Percentiles rank a stretch among this genome's conserved stretches.
Evolutionary conservation across 164 flowering plant species (phyloP).

Genomic region (Houttuynia cordata): DNA sequence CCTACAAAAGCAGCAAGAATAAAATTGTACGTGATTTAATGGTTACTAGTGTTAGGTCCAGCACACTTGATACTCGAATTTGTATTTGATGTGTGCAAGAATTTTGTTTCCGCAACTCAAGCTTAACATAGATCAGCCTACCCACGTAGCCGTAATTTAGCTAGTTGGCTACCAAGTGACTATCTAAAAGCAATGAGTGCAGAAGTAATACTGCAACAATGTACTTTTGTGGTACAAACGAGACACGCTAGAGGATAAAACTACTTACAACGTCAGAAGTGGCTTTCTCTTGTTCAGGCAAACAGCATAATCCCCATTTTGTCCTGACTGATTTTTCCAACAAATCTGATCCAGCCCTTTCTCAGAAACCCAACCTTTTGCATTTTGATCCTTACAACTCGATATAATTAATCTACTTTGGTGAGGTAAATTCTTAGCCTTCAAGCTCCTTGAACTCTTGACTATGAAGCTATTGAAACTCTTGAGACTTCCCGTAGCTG

Average conservation of each 20-base stretch:
- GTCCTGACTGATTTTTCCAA: conserved; percentile 37
- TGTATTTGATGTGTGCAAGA: too few species aligned
- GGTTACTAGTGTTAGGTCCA: too few species aligned
- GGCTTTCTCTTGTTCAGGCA: conserved; percentile 44
- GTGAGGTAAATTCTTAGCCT: conserved; percentile 5
- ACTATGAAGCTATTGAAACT: conserved; percentile 1
- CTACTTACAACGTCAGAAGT: conserved; percentile 25
- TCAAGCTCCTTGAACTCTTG: conserved; percentile 6
- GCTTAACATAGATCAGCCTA: too few species aligned
- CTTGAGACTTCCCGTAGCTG: conserved; percentile 9
- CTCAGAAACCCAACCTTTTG: conserved; percentile 43
- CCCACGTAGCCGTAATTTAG: too few species aligned
- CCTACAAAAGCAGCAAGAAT: conserved; percentile 18
- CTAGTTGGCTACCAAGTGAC: too few species aligned
- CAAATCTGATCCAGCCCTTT: conserved; percentile 44
- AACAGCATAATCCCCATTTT: conserved; percentile 22
- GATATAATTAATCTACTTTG: conserved; percentile 25
- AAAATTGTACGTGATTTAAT: neutral
- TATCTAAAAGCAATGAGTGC: too few species aligned
- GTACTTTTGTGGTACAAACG: neutral
- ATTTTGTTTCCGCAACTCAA: too few species aligned
- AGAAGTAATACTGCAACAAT: neutral
- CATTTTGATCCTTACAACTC: conserved; percentile 38
- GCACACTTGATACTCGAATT: neutral
- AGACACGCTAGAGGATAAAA: neutral